phyloP scores from a whole-genome alignment of 352 stramenopile genomes.

The Globisporangium paddicum region DNA sequence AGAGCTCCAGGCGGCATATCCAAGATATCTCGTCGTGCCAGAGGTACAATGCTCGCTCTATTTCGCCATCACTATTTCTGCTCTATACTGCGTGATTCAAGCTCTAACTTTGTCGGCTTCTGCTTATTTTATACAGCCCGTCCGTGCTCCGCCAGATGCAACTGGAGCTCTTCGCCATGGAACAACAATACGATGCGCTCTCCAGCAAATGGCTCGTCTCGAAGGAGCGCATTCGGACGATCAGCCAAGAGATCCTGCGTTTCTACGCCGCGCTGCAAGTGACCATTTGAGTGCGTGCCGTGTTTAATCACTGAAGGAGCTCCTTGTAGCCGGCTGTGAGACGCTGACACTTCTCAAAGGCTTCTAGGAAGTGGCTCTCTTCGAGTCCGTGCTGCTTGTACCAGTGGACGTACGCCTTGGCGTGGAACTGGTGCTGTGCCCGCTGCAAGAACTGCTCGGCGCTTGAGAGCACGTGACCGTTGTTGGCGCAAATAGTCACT shows the following conservation, averaged over 20 bases:
- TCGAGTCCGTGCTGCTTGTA: slow-evolving; percentile 41
- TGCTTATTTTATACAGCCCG: not conserved
- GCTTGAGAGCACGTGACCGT: slow-evolving; percentile 23
- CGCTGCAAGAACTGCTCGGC: slow-evolving; percentile 28
- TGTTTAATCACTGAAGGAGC: slow-evolving; percentile 18
- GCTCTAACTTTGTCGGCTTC: not conserved
- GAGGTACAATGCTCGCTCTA: not conserved
- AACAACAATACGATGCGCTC: slow-evolving; percentile 5
- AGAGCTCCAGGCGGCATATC: not conserved
- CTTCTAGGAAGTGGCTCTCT: slow-evolving; percentile 26
- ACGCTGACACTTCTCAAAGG: slow-evolving; percentile 22
- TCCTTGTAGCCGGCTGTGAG: slow-evolving; percentile 24
- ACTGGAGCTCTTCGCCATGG: slow-evolving; percentile 6
- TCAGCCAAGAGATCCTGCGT: slow-evolving; percentile 6
- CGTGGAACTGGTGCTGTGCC: slow-evolving; percentile 27
- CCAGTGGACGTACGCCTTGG: slow-evolving; percentile 36
- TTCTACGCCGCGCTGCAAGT: slow-evolving; percentile 7
- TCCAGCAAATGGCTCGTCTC: slow-evolving; percentile 9
- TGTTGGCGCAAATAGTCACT: slow-evolving; percentile 25
- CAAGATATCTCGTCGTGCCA: not conserved
- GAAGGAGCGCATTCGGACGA: slow-evolving; percentile 8
- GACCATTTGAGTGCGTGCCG: too few relatives aligned
- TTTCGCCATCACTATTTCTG: not conserved
- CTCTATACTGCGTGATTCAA: not conserved
- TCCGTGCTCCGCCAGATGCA: slow-evolving; percentile 1